phyloP scores from a whole-genome alignment of 768 basidiomycete genomes.

The Pisolithus microcarpus region DNA sequence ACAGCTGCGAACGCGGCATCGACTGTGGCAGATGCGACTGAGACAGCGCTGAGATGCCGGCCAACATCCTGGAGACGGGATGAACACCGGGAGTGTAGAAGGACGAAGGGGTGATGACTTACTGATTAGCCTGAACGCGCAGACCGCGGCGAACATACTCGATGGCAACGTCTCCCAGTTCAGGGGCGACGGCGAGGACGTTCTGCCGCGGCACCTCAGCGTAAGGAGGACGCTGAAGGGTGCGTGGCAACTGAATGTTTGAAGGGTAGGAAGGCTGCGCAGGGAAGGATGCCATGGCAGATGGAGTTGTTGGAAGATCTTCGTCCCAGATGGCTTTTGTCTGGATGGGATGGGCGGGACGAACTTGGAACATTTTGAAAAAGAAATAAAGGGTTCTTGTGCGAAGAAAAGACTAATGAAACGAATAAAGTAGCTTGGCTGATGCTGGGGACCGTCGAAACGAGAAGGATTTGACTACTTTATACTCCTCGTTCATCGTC shows the following conservation, averaged over 20 bases:
- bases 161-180: slow-evolving; percentile 44
- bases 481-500: slow-evolving; percentile 19
- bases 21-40: slow-evolving; percentile 36
- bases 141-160: slow-evolving; percentile 57
- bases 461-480: slow-evolving; percentile 16
- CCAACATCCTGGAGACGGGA: slow-evolving; percentile 31
- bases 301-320: slow-evolving; percentile 12
- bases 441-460: slow-evolving; percentile 9
- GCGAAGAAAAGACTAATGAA: slow-evolving; percentile 6
- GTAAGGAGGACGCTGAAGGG: slow-evolving; percentile 55
- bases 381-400: background rate
- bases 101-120: slow-evolving; percentile 15
- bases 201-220: slow-evolving; percentile 50
- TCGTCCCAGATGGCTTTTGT: slow-evolving; percentile 32
- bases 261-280: slow-evolving; percentile 22
- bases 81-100: slow-evolving; percentile 22
- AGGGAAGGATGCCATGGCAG: slow-evolving; percentile 20
- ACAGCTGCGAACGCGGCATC: slow-evolving; percentile 25
- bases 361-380: slow-evolving; percentile 28
- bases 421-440: slow-evolving; percentile 10
- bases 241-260: slow-evolving; percentile 64
- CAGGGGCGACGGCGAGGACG: slow-evolving; percentile 47
- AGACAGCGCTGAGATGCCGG: slow-evolving; percentile 40
- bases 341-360: slow-evolving; percentile 29
- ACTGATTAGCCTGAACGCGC: slow-evolving; percentile 39